Evolutionary conservation across 2,329 filamentous ascomycete species (phyloP), one percentile per base, ranked within the genome.

Genomic region (Escovopsis sp.): DNA sequence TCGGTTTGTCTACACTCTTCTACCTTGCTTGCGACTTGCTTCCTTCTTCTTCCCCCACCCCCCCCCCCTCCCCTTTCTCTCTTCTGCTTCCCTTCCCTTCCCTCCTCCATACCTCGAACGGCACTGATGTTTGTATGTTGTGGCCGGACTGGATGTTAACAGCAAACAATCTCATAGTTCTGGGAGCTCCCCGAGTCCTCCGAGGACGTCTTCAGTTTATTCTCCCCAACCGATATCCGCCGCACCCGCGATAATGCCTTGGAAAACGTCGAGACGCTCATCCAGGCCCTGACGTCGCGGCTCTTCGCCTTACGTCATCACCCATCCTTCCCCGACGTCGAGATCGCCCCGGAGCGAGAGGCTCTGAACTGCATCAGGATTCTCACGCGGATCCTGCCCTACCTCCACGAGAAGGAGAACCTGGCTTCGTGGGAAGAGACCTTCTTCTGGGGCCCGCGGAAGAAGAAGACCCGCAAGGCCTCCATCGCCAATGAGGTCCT

Each of bases 161-260:
- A 32, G 28, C 28, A 9, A 9, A 9, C 11, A 6, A 10, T 30
- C 12, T n/a, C 33, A 8, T 47, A 95, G 84, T 96, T 96, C 67
- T 96, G 89, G 88, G 85, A 94, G 62, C 79, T 98, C 36, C 91
- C 91, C 48, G 91, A 96, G 63, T 88, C 87, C 12, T 79, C 85
- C 41, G 91, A 96, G 59, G 91, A 98, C 68, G 80, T 98, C 56
- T 96, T 96, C 68, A 94, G 86, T 58, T 76, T 96, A 47, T 96
- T 95, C 65, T 87, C 88, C 33, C 79, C 87, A 6, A 78, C 81
- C 45, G 85, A 93, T 59, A 89, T 95, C 49, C 84, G 88, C 48
- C 80, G 88, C 51, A 88, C 86, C 38, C 78, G 88, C 58, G 89
- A 95, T 61, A 73, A 77, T 53, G 82, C 87, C 39, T 68, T 93